Evolutionary conservation across 768 basidiomycete genomes (phyloP).

Genomic region (Sistotremastrum niveocremeum): DNA sequence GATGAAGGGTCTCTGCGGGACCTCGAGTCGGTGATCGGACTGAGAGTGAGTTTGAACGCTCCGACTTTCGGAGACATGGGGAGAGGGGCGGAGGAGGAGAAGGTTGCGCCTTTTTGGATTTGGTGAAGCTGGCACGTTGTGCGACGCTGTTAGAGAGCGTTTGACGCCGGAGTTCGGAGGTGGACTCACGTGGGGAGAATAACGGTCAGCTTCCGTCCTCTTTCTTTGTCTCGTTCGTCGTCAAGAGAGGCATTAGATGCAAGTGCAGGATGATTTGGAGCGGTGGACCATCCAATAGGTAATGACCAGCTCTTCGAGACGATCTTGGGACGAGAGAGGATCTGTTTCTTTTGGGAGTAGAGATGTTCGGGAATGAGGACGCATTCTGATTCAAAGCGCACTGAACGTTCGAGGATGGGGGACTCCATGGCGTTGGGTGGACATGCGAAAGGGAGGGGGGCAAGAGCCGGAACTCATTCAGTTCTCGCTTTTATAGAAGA

Average conservation of each 20-base stretch:
- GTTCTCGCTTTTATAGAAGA: no score
- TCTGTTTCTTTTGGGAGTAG: constrained; percentile 21
- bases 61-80: constrained; percentile 7
- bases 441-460: no score
- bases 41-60: constrained; percentile 18
- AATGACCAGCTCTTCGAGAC: constrained; percentile 55
- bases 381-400: constrained; percentile 63
- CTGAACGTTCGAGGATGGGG: constrained; percentile 16
- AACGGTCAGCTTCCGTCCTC: no score
- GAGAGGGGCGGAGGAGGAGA: constrained; percentile 11
- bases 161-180: no score
- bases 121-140: constrained; percentile 4
- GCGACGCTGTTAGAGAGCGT: no score
- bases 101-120: constrained; percentile 10
- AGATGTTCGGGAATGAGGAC: constrained; percentile 52
- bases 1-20: constrained; percentile 1
- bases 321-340: constrained; percentile 26
- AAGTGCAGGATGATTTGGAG: no score
- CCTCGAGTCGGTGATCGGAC: constrained; percentile 24
- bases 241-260: no score
- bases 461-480: no score
- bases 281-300: constrained; percentile 33
- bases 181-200: no score
- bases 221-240: no score
- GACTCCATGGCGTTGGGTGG: no score